Evolutionary conservation across 176 grass and related monocot genomes (phyloP), one percentile per base, ranked within the genome.

Genomic region (Zoysia pacifica): DNA sequence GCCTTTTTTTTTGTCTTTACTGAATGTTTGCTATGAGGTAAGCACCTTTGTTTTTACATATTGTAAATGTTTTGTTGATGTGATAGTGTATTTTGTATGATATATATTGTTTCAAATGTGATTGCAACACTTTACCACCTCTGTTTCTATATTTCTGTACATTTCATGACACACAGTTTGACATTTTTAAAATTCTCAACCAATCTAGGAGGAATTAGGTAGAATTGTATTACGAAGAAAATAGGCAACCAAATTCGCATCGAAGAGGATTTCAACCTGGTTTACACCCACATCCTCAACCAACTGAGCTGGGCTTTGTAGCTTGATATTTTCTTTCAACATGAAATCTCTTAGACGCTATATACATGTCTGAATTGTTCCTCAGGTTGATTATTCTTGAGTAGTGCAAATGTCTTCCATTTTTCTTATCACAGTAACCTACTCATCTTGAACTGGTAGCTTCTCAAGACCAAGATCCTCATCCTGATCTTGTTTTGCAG

Each of bases 401-500:
- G 47, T 61, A 68, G 51, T 67, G 38, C 11, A 56, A 62, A 74
- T 74, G 16, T 37, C 61, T 46, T 69, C 45, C 48, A 4, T 76
- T 55, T n/a, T 79, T 12, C 18, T 80, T 83, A 52, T 62, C 66
- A 47, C 76, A 54, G 2, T 78, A 65, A 51, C 20, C 55, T 55
- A 64, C 7, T 74, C 54, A 53, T 79, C 62, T 75, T 19, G 61
- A 70, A 70, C 58, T 59, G 47, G 40, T 84, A 76, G 55, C 56
- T 71, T 85, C 16, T 40, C 38, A 74, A 63, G 69, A 61, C 9
- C n/a, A 55, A 55, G 54, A 42, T 62, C 11, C 28, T 38, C 42
- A 69, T 76, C 66, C 48, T 59, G 65, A 58, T 48, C 70, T 72
- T 53, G 20, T 65, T 59, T 82, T 81, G 51, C 88, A 98, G 96